A percentile compares a stretch with the other conserved stretches of the same genome.
Evolutionary conservation across 2,329 filamentous ascomycete genomes (phyloP).

Genomic region (Verticillium longisporum): DNA sequence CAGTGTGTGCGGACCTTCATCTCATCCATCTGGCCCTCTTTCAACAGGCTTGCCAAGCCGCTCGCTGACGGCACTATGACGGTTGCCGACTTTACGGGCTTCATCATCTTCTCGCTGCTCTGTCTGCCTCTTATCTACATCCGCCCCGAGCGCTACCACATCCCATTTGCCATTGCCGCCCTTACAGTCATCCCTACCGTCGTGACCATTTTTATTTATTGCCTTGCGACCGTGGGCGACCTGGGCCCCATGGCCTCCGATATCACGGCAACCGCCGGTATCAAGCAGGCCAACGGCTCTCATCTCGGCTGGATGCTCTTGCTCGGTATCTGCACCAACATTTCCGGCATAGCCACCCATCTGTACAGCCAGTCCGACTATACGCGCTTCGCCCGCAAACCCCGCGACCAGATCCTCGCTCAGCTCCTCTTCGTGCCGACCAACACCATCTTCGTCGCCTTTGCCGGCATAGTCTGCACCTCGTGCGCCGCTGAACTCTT

Average conservation of each 20-base stretch:
- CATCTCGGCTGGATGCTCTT: conserved; percentile 18
- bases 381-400: conserved; percentile 19
- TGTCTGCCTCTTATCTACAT: conserved; percentile 18
- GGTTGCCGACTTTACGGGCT: conserved; percentile 14
- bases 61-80: conserved; percentile 13
- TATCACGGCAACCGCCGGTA: conserved; percentile 12
- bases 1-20: conserved; percentile 17
- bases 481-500: conserved; percentile 19
- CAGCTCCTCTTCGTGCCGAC: conserved; percentile 19
- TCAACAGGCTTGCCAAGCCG: conserved; percentile 10
- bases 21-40: conserved; percentile 12
- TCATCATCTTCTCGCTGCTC: conserved; percentile 16
- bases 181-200: conserved; percentile 17
- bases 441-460: conserved; percentile 18
- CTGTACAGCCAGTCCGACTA: conserved; percentile 22
- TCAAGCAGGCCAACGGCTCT: conserved; percentile 12
- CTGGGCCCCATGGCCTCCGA: conserved; percentile 17
- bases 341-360: conserved; percentile 19
- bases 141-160: conserved; percentile 16
- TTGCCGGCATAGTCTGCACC: conserved; percentile 20
- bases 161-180: conserved; percentile 16
- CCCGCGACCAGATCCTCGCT: conserved; percentile 18
- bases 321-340: conserved; percentile 19
- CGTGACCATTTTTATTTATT: conserved; percentile 21
- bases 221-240: conserved; percentile 18